Base-by-base conservation (phyloP, 164 flowering plant genomes). In the Aristolochia californica region DNA sequence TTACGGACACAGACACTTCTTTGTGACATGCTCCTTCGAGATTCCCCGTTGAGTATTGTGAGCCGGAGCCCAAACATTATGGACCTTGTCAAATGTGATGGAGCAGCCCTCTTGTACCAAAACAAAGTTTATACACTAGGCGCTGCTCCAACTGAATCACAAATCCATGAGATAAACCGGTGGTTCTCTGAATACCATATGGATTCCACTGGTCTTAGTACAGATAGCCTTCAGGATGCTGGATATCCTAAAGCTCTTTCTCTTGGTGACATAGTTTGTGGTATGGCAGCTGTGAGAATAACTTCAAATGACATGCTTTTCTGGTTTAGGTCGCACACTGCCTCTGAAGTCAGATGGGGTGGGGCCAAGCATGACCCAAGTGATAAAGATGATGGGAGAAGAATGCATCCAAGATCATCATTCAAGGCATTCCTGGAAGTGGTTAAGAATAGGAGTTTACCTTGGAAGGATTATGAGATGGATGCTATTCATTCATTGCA, bases 381-480 rank as follows among this genome's bases (percentile, higher is more conserved):
- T 53, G 91, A 83, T 60, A 76, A 77, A 72, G 98, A 88, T 76
- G 96, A 91, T 70, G 89, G 80, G 2, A 75, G 84, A 66, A 81
- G 68, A 70, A 91, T 91, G 98, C 89, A 91, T 65, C 98, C 98
- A 12, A 80, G 98, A 67, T 91, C 98, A 13, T 91, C 98, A 11
- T 91, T 91, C 77, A 91, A 84, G 78, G 96, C 96, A 20, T 91
- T 91, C 63, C 88, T 91, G 45, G 96, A 91, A 66, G 98, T 91
- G 25, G 98, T 88, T 30, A 83, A 83, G 73, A 79, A 78, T 2
- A 80, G 95, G 74, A 84, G 98, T 71, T 59, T 75, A 24, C 87
- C 95, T 28, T 91, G 98, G 98, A 83, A 79, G 75, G 96, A 91
- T 70, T 85, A 61, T 79, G 98, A 91, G 74, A 88, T 91, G 96